Conservation (phyloP, 805 yeast species). For the Kazachstania bromeliacearum region DNA sequence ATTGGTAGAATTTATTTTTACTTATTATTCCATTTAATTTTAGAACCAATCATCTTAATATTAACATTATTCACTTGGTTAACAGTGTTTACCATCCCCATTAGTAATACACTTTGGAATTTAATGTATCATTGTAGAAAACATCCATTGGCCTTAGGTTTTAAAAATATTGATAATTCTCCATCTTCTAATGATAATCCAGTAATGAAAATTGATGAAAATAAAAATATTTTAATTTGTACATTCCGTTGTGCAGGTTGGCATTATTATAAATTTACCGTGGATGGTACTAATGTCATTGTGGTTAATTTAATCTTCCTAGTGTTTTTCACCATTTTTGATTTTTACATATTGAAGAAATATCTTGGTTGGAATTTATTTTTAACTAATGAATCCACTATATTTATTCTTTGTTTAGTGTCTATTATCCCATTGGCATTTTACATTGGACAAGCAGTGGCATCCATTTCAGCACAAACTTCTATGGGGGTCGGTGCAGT, state of each 20-base stretch:
- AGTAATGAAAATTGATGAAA: constrained; percentile 18
- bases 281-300: constrained; percentile 91
- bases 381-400: constrained; percentile 49
- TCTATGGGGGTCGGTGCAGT: constrained; percentile 99
- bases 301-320: constrained; percentile 74
- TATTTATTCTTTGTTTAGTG: constrained; percentile 67
- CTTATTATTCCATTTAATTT: constrained; percentile 51
- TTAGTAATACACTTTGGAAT: constrained; percentile 69
- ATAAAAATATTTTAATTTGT: constrained; percentile 62
- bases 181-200: not conserved
- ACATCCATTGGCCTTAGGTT: constrained; percentile 83
- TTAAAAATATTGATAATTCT: constrained; percentile 44
- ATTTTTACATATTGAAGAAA: constrained; percentile 56
- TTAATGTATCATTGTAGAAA: constrained; percentile 71
- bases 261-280: constrained; percentile 92
- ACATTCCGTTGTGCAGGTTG: constrained; percentile 88
- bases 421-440: constrained; percentile 92
- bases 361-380: constrained; percentile 26
- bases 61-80: constrained; percentile 67
- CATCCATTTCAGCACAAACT: constrained; percentile 95
- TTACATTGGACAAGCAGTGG: constrained; percentile 98
- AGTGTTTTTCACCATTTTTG: constrained; percentile 74
- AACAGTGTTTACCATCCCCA: constrained; percentile 81
- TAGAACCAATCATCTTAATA: constrained; percentile 56
- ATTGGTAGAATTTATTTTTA: constrained; percentile 73